phyloP scores from a whole-genome alignment of 1,284 basidiomycete species.

The Meira nashicola region DNA sequence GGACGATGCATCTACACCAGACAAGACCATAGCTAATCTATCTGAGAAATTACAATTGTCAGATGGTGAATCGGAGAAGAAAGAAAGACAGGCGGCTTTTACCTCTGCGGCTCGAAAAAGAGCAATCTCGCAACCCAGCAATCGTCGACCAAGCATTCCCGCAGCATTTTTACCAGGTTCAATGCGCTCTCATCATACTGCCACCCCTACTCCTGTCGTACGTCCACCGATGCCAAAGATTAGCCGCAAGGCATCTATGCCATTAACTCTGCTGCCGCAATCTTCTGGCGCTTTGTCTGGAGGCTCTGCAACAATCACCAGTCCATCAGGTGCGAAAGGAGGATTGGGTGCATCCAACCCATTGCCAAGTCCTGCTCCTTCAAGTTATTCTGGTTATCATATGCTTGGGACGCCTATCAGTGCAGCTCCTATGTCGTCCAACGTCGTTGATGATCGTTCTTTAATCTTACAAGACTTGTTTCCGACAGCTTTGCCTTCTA shows the following conservation, averaged over 20 bases:
- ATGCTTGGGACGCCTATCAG: constrained; percentile 1
- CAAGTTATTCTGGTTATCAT: constrained; percentile 12
- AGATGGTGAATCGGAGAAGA: too few relatives aligned
- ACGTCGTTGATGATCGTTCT: background rate
- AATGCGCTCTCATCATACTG: too few relatives aligned
- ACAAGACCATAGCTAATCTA: too few relatives aligned
- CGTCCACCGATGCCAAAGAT: constrained; percentile 32
- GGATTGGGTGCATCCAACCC: background rate
- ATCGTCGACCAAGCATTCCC: constrained; percentile 30
- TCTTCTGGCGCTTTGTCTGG: background rate
- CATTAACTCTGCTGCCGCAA: background rate
- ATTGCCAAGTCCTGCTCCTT: constrained; percentile 13
- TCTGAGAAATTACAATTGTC: too few relatives aligned
- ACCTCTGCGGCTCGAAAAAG: constrained; percentile 19
- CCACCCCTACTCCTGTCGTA: background rate
- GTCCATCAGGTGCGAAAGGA: background rate
- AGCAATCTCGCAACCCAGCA: constrained; percentile 33
- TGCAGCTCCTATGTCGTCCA: background rate
- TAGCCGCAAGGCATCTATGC: constrained; percentile 26
- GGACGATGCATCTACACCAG: too few relatives aligned
- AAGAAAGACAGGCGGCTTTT: too few relatives aligned
- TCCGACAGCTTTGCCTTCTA: constrained; percentile 33
- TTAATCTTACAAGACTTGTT: constrained; percentile 26
- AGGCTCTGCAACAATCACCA: background rate
- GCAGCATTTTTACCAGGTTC: constrained; percentile 19